Base-by-base conservation (phyloP, 2,329 filamentous ascomycete genomes). In the Monosporascus ibericus region DNA sequence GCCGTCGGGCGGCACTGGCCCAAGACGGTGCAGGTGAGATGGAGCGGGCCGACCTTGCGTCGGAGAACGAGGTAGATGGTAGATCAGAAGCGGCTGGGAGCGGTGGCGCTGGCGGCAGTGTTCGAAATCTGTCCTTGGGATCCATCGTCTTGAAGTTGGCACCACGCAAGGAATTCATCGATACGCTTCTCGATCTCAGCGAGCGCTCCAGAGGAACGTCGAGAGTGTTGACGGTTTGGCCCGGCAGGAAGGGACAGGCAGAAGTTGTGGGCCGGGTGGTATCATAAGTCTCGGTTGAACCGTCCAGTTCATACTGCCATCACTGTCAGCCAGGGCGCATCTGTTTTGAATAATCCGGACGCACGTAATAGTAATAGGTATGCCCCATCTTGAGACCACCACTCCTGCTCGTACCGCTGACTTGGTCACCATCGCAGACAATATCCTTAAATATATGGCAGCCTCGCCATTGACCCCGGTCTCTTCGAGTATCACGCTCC, bases 361-460 rank as follows among this genome's bases (percentile, higher is more conserved):
- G 72, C 75, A 95, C 90, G 72, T 94, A 96, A 76, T 95, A 97
- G 80, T 92, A 96, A 71, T 96, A 96, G 17, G 87, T 94, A 55
- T 87, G 84, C 44, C 92, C 92, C 88, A 96, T 96, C 70, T 87
- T 94, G 58, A 96, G 78, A 49, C 88, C 92, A 53, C 91, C 91
- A 60, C 82, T 81, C 62, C 90, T 82, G 61, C 81, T 82, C 36
- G 76, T 72, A 24, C 69, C 70, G 49, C 73, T 76, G 60, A 75
- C 70, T 48, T 75, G 68, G 55, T 86, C 78, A 52, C 90, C 89
- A 70, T 95, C 90, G 63, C 86, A 90, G 62, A 90, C 84, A 65
- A 95, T 94, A 68, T 94, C 84, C 57, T 86, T 84, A 71, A 96
- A 96, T 38, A 82, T 82, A 73, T 94, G 88, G 68, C 90, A 95